phyloP scores from a whole-genome alignment of 768 basidiomycete genomes.

The Suillus bovinus region DNA sequence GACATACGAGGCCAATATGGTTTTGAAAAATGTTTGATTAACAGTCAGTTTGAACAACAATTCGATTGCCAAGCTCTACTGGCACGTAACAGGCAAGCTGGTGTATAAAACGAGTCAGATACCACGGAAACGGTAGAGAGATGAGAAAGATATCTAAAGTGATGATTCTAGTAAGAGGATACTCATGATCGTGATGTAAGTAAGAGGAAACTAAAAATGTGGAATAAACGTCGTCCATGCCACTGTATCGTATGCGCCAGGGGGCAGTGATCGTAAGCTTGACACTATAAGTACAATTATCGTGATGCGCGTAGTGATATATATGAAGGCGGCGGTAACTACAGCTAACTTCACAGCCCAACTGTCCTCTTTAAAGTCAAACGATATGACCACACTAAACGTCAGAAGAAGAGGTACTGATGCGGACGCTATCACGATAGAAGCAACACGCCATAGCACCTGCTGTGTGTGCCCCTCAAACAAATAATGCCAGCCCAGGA shows the following conservation, averaged over 20 bases:
- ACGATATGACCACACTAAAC: neutral
- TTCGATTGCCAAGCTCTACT: no score
- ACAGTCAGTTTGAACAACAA: no score
- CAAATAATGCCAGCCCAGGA: neutral
- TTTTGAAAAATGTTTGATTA: neutral
- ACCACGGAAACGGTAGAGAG: no score
- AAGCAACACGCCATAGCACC: neutral
- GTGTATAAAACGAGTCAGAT: no score
- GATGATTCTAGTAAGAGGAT: neutral
- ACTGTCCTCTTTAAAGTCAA: accelerated
- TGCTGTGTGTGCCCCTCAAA: neutral
- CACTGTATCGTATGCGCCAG: slow-evolving; percentile 15
- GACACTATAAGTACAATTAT: slow-evolving; percentile 15
- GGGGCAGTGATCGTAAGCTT: slow-evolving; percentile 14
- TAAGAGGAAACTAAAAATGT: neutral
- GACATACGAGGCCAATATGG: no score
- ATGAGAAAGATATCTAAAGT: no score
- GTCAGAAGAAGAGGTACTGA: neutral
- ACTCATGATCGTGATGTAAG: neutral
- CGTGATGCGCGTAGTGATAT: slow-evolving; percentile 13
- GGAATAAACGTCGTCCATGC: slow-evolving; percentile 19
- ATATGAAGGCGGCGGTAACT: slow-evolving; percentile 1
- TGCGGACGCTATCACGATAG: neutral
- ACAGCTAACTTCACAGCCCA: neutral
- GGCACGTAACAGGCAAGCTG: no score